Evolutionary conservation across 495 filamentous ascomycete species (phyloP).

Genomic region (Podospora sp.): DNA sequence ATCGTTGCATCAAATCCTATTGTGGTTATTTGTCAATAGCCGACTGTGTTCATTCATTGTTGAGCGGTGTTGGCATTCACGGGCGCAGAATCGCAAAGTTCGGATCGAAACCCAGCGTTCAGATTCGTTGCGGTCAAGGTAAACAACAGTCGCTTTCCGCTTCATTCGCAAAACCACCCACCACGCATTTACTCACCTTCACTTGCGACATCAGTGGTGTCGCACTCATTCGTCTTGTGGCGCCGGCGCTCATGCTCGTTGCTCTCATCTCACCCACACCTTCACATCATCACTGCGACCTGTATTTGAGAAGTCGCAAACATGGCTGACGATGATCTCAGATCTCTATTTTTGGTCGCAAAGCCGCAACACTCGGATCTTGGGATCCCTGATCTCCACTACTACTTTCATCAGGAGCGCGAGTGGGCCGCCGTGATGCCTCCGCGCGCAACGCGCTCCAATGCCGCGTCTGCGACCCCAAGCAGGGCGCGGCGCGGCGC

Average conservation of each 20-base stretch:
- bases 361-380: neutral
- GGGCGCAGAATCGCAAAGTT: neutral
- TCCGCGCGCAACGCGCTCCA: conserved; percentile 22
- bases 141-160: neutral
- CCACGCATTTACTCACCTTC: neutral
- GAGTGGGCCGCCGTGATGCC: conserved; percentile 25
- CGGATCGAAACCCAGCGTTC: neutral
- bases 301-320: neutral
- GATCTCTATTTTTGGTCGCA: neutral
- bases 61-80: neutral
- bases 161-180: neutral
- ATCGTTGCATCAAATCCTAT: neutral
- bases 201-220: neutral
- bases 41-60: neutral
- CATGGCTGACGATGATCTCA: conserved; percentile 16
- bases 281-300: neutral
- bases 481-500: neutral
- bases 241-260: neutral
- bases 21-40: conserved; percentile 1
- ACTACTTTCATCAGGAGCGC: conserved; percentile 2
- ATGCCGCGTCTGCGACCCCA: neutral
- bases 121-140: neutral
- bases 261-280: neutral
- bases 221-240: too few relatives aligned
- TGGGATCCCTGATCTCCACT: neutral